Base-by-base conservation (phyloP, 345 rosid genomes). In the Adansonia digitata region DNA sequence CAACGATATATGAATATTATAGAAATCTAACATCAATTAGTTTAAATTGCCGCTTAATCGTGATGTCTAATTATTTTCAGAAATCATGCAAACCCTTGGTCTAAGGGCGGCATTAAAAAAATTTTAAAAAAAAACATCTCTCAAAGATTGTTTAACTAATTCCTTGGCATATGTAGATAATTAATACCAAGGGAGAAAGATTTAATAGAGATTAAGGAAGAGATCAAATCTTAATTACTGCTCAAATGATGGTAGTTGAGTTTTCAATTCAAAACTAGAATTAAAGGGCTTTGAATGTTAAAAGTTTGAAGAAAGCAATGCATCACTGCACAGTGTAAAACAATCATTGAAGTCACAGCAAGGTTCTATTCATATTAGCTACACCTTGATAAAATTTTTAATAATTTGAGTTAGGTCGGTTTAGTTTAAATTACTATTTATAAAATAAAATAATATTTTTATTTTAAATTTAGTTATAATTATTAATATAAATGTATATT, bases 1-100 rank as follows among this genome's bases (percentile, higher is more conserved):
- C 74, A 75, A 24, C 78, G 65, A 26, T 31, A 31, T 24, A 55
- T 31, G 45, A 42, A 39, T 57, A 57, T 51, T 31, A 75, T 61
- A 26, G 12, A 26, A 68, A 26, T 46, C 26, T 42, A 65, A 65
- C 9, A 52, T 63, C 65, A 72, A 65, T 72, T 39, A 67, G 3
- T 31, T 31, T 31, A 1, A 66, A 37, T 42, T 53, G 15, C 22
- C 8, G 49, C 29, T 40, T 49, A 40, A 59, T 20, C 53, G n/a
- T n/a, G n/a, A n/a, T 61, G n/a, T 46, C 51, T 43, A 35, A 48
- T 27, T 48, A 14, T 34, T 29, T 39, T 31, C 34, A 71, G 12
- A 24, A 20, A 64, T 46, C 11, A 8, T 59, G 34, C 62, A 17
- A 31, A 52, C n/a, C n/a, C n/a, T n/a, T n/a, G n/a, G n/a, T n/a